Percentiles rank a stretch among this genome's conserved stretches.
Evolutionary conservation across 2,329 filamentous ascomycete genomes (phyloP).

Genomic region (Venturia pyrina): DNA sequence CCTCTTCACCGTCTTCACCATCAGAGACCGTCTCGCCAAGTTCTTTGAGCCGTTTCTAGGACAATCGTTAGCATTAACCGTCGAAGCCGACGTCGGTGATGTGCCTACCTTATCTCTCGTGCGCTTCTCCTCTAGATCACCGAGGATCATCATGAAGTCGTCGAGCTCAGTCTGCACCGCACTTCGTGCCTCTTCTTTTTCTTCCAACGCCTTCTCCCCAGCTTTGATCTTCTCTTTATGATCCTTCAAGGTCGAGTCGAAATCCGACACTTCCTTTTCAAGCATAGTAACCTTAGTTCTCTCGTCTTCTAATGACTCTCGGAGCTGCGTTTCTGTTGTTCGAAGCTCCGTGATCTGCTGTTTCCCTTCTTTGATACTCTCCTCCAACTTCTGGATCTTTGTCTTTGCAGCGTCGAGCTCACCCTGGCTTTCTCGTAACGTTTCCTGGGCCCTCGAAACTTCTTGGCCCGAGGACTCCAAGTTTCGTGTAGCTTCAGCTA

Average conservation of each 20-base stretch:
- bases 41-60: slow-evolving; percentile 37
- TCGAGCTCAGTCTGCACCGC: slow-evolving; percentile 35
- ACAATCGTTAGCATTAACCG: slow-evolving; percentile 20
- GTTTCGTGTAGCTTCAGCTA: slow-evolving; percentile 16
- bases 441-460: not conserved
- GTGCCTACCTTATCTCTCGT: slow-evolving; percentile 26
- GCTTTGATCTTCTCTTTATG: slow-evolving; percentile 20
- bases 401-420: slow-evolving; percentile 10
- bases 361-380: not conserved
- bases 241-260: slow-evolving; percentile 17
- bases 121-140: slow-evolving; percentile 37
- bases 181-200: slow-evolving; percentile 29
- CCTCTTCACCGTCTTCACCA: slow-evolving; percentile 34
- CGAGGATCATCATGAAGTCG: slow-evolving; percentile 37
- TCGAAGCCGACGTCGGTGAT: not conserved
- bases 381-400: slow-evolving; percentile 16
- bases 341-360: slow-evolving; percentile 10
- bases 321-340: slow-evolving; percentile 14
- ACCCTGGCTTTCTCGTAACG: not conserved
- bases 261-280: slow-evolving; percentile 13
- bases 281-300: slow-evolving; percentile 12
- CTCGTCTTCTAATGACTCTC: slow-evolving; percentile 14
- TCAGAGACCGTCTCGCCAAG: slow-evolving; percentile 34
- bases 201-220: slow-evolving; percentile 25
- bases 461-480: slow-evolving; percentile 10